Evolutionary conservation across 2,329 filamentous ascomycete genomes (phyloP).

Genomic region (Cercospora sp.): DNA sequence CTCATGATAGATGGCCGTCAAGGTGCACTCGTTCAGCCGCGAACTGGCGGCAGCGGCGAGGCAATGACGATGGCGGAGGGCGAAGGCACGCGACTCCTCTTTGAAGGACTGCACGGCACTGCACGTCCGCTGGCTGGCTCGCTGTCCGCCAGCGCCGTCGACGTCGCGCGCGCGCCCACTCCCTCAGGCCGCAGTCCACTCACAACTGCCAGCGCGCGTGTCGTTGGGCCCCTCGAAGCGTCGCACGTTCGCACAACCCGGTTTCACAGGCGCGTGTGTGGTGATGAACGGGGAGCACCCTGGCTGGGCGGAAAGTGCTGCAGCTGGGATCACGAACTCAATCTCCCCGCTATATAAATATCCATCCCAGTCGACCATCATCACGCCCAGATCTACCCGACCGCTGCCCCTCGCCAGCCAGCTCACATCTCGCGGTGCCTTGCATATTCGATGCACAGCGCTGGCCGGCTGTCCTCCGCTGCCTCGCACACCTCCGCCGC

Average conservation of each 20-base stretch:
- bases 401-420: background rate
- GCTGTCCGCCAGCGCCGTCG: background rate
- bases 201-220: background rate
- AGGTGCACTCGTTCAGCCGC: background rate
- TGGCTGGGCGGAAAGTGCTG: background rate
- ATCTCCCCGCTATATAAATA: background rate
- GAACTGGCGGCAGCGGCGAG: background rate
- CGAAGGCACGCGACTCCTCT: background rate
- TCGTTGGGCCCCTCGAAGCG: background rate
- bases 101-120: background rate
- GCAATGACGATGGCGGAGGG: background rate
- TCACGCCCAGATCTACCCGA: background rate
- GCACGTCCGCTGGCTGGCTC: background rate
- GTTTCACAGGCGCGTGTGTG: conserved; percentile 12
- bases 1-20: background rate
- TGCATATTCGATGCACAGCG: background rate
- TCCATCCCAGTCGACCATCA: conserved; percentile 7
- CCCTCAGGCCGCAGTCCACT: background rate
- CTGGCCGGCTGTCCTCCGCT: background rate
- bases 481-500: background rate
- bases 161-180: background rate
- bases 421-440: background rate
- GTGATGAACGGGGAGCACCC: background rate
- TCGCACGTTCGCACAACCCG: background rate
- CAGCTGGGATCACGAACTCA: background rate